These are phyloP conservation scores for Stellera chamaejasme DNA, from an alignment of 345 rosid species.

Conservation along the genomic window DNA sequence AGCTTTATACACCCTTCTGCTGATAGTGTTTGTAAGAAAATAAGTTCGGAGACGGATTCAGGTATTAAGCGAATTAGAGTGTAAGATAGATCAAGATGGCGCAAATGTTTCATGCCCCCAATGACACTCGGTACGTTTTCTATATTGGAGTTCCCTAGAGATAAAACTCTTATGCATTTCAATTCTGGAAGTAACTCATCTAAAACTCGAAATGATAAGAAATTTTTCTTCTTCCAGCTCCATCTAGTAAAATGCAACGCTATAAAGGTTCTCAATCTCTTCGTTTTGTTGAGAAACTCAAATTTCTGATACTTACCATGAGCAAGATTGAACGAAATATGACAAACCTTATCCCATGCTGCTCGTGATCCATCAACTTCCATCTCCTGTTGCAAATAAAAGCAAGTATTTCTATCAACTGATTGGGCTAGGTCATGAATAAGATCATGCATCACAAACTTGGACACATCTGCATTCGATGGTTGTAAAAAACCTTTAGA, in stretches of 20 bases:
- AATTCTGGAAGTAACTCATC: slow-evolving; percentile 7
- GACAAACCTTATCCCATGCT: too few species aligned
- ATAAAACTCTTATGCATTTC: slow-evolving; percentile 13
- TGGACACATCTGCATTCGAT: too few species aligned
- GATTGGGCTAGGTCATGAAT: too few species aligned
- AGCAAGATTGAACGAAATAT: too few species aligned
- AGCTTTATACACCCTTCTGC: slow-evolving; percentile 12
- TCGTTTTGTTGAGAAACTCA: too few species aligned
- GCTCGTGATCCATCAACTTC: too few species aligned
- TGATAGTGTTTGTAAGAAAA: slow-evolving; percentile 16
- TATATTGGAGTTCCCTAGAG: slow-evolving; percentile 8
- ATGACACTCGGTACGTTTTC: slow-evolving; percentile 9
- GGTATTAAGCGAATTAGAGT: not conserved
- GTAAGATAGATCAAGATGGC: not conserved
- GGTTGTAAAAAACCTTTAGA: too few species aligned
- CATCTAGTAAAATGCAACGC: not conserved
- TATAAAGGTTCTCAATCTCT: too few species aligned
- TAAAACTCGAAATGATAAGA: slow-evolving; percentile 2
- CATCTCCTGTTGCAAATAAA: too few species aligned
- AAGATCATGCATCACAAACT: too few species aligned
- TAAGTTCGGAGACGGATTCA: not conserved
- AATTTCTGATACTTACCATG: too few species aligned
- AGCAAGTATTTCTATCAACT: too few species aligned
- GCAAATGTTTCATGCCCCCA: slow-evolving; percentile 3
- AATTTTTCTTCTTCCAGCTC: not conserved